Evolutionary conservation across 2,329 filamentous ascomycete genomes (phyloP).

Genomic region (Stachybotrys chlorohalonatus): DNA sequence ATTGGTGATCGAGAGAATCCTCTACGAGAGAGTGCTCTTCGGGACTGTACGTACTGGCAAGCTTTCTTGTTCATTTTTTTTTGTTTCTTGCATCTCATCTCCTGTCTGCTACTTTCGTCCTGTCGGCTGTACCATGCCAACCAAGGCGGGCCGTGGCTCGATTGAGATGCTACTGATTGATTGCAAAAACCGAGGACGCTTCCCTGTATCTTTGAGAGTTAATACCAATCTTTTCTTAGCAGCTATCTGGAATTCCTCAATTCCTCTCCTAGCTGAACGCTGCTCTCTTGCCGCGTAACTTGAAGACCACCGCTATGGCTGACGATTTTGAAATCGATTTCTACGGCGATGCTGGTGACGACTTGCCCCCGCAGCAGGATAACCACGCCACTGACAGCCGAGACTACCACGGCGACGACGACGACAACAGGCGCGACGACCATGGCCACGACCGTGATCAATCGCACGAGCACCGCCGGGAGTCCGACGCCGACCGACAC

Average conservation of each 20-base stretch:
- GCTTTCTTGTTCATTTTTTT: slow-evolving; percentile 24
- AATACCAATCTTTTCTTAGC: slow-evolving; percentile 13
- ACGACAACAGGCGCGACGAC: slow-evolving; percentile 10
- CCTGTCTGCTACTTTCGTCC: slow-evolving; percentile 1
- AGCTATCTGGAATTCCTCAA: slow-evolving; percentile 1
- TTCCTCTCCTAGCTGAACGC: slow-evolving; percentile 6
- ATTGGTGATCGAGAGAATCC: slow-evolving; percentile 6
- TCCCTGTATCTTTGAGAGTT: slow-evolving; percentile 16
- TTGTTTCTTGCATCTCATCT: slow-evolving; percentile 6
- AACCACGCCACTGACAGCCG: slow-evolving; percentile 28
- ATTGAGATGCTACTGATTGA: slow-evolving; percentile 14
- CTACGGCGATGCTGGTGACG: slow-evolving; percentile 50
- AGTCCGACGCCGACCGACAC: slow-evolving; percentile 24
- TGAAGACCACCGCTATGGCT: slow-evolving; percentile 39
- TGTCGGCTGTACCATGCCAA: slow-evolving; percentile 1
- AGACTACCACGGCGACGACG: slow-evolving; percentile 13
- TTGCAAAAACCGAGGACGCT: slow-evolving; percentile 13
- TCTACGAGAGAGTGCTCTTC: not conserved
- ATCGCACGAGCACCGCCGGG: slow-evolving; percentile 21
- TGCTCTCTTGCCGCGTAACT: slow-evolving; percentile 7
- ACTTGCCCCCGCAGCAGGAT: slow-evolving; percentile 24
- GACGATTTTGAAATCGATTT: slow-evolving; percentile 68
- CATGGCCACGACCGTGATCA: slow-evolving; percentile 32
- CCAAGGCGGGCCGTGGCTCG: not conserved
- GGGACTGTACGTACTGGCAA: slow-evolving; percentile 49